Base-by-base conservation (phyloP, 202 grass and related monocot species). In the Musa balbisiana region DNA sequence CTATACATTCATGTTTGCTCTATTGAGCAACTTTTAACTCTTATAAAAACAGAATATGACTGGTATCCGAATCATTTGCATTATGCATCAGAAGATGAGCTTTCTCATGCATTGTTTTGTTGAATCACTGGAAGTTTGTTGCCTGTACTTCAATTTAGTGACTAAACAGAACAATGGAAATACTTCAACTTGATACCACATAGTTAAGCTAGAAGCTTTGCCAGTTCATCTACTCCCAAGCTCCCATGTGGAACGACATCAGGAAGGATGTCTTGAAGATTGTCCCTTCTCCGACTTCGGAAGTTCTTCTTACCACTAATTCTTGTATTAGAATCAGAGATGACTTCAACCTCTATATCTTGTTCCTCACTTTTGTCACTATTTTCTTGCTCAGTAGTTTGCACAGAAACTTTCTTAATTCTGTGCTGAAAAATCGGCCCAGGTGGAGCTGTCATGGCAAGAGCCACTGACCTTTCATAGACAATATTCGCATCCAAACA, bases 141-240 rank as follows among this genome's bases (percentile, higher is more conserved):
- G 16, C 9, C 23, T 43, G 33, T 43, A 43, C 33, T 6, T 43
- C 33, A 43, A 43, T 43, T 43, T 43, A 43, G 33, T 43, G 2
- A 65, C 5, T 67, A 21, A n/a, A n/a, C 16, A 60, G 15, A 60
- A 60, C 17, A 60, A 60, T 20, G 56, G 56, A 60, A 60, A 60
- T n/a, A 8, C n/a, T 60, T 19, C 56, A 21, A 60, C 56, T 60
- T 4, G 0, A 77, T 51, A 72, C 71, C 67, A 76, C 72, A 68
- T 64, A 67, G 3, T 80, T 63, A 97, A 73, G 81, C 79, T 54
- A 91, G 86, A 77, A 97, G 74, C 71, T 91, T 93, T 8, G 93
- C 93, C 53, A 97, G 86, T 89, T 97, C 90, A 84, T 97, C 90
- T 53, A 97, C 84, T 81, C 90, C 82, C 80, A 97, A 84, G 24